Conservation (phyloP, 2,329 filamentous ascomycete genomes). For the Didymella exigua region DNA sequence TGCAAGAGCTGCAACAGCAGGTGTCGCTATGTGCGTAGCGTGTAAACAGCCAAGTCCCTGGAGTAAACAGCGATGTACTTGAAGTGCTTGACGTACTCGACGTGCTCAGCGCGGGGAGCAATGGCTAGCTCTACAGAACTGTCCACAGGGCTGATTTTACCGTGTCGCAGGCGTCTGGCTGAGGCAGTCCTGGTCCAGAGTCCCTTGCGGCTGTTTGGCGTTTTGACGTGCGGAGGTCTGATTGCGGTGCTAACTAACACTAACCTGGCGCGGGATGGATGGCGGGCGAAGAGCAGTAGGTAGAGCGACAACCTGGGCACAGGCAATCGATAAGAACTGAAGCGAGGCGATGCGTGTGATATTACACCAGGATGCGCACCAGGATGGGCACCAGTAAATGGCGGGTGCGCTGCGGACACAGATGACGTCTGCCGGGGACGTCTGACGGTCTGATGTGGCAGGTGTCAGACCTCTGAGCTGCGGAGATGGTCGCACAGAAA, state of each 20-base stretch:
- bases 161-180: conserved; percentile 26
- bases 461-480: conserved; percentile 11
- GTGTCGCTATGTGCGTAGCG: conserved; percentile 7
- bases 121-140: conserved; percentile 17
- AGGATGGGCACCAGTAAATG: conserved; percentile 8
- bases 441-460: conserved; percentile 11
- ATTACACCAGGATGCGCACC: conserved; percentile 15
- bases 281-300: conserved; percentile 12
- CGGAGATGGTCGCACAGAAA: conserved; percentile 6
- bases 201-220: conserved; percentile 18
- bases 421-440: conserved; percentile 13
- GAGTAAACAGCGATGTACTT: neutral
- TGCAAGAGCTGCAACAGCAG: neutral
- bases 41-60: conserved; percentile 6
- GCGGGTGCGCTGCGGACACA: conserved; percentile 9
- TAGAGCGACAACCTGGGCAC: conserved; percentile 7
- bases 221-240: conserved; percentile 5
- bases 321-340: conserved; percentile 19
- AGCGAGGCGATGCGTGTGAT: conserved; percentile 8
- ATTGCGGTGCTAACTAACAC: conserved; percentile 13
- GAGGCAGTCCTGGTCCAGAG: conserved; percentile 18
- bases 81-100: neutral
- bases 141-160: conserved; percentile 33
- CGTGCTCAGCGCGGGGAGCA: neutral
- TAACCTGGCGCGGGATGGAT: conserved; percentile 15